Conservation (phyloP, 73 alveolate species). For the Paraurostyla sp. region DNA sequence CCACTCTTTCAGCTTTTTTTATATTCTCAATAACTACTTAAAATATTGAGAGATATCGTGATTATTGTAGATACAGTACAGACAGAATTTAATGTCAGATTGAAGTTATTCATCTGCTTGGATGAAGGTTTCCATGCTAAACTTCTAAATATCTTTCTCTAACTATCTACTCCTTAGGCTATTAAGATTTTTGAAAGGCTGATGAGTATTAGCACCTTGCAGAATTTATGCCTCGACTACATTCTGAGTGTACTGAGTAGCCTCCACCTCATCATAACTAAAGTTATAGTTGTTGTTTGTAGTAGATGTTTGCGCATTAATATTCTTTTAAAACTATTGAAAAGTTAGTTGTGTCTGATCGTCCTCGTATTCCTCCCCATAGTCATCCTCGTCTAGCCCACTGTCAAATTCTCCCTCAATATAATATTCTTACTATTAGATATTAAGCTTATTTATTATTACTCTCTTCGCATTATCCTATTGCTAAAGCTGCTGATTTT, state of each 20-base stretch:
- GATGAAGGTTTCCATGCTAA: slow-evolving; percentile 21
- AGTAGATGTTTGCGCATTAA: not conserved
- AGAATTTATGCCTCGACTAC: not conserved
- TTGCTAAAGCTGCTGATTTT: not conserved
- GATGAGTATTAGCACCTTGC: too few species aligned
- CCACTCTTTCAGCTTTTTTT: slow-evolving; percentile 33
- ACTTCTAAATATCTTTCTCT: slow-evolving; percentile 11
- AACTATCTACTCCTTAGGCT: not conserved
- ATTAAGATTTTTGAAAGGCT: not conserved
- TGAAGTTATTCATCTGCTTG: slow-evolving; percentile 40
- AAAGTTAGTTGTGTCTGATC: not conserved
- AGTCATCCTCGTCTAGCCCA: slow-evolving; percentile 15
- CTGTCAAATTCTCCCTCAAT: slow-evolving; percentile 24
- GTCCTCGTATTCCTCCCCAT: slow-evolving; percentile 9
- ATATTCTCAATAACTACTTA: slow-evolving; percentile 24
- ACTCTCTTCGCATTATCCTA: not conserved
- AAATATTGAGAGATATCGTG: slow-evolving; percentile 42
- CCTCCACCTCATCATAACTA: slow-evolving; percentile 34
- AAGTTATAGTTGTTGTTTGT: not conserved
- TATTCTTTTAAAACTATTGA: not conserved
- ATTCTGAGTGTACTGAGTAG: slow-evolving; percentile 2
- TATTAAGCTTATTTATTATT: not conserved
- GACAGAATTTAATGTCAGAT: slow-evolving; percentile 45
- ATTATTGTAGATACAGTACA: slow-evolving; percentile 50
- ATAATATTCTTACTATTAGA: not conserved